phyloP scores from a whole-genome alignment of 768 basidiomycete genomes.

The Lyophyllum atratum region DNA sequence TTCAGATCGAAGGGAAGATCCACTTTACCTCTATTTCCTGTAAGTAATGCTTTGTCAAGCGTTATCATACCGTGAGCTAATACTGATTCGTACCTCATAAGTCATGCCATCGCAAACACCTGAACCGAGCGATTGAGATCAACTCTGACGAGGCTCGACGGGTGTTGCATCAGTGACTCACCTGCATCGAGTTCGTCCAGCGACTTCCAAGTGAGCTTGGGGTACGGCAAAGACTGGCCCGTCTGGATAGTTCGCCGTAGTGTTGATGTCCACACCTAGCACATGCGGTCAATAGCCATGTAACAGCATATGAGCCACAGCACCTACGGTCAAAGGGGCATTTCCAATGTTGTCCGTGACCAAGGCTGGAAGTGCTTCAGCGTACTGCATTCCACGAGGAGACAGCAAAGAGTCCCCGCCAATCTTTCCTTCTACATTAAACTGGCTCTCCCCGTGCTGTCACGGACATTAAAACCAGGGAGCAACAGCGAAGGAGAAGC shows the following conservation, averaged over 20 bases:
- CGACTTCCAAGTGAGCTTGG: slow-evolving; percentile 97
- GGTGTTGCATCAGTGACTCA: slow-evolving; percentile 14
- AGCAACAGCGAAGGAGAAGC: background rate
- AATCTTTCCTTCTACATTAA: slow-evolving; percentile 94
- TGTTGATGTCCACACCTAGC: slow-evolving; percentile 98
- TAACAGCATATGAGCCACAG: background rate
- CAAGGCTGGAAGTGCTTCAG: slow-evolving; percentile 80
- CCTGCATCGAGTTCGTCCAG: slow-evolving; percentile 97
- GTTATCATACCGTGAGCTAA: background rate
- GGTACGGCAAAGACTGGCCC: slow-evolving; percentile 75
- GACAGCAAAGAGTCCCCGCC: slow-evolving; percentile 96
- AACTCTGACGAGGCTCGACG: background rate
- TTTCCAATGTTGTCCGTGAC: slow-evolving; percentile 92
- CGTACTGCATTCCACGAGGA: slow-evolving; percentile 81
- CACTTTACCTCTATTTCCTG: slow-evolving; percentile 84
- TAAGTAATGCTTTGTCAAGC: background rate
- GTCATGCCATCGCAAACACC: slow-evolving; percentile 99
- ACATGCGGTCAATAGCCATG: slow-evolving; percentile 3
- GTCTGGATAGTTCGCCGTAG: slow-evolving; percentile 92
- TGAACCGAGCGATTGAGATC: slow-evolving; percentile 8
- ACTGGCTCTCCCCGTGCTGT: slow-evolving; percentile 98
- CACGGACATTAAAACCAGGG: slow-evolving; percentile 1
- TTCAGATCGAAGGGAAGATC: background rate
- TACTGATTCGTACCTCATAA: slow-evolving; percentile 57
- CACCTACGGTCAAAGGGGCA: slow-evolving; percentile 75